Evolutionary conservation across 306 rosid genomes (phyloP).

Genomic region (Cicer pinnatifidum): DNA sequence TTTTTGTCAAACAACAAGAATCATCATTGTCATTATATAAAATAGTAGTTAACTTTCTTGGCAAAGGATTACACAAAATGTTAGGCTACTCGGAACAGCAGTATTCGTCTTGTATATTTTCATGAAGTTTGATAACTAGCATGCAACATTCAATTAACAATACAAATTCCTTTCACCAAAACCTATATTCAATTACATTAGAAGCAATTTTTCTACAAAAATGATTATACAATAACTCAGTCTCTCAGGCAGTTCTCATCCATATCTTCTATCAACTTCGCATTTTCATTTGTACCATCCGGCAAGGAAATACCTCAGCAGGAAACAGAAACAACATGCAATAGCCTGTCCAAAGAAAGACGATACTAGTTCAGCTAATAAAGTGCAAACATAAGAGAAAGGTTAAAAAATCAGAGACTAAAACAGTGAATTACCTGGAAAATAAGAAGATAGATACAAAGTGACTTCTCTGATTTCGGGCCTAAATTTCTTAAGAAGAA

Average conservation of each 20-base stretch:
- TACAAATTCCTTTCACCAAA: slow-evolving; percentile 21
- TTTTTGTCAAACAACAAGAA: neutral
- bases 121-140: slow-evolving; percentile 3
- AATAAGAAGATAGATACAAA: slow-evolving; percentile 83
- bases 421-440: slow-evolving; percentile 72
- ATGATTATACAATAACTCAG: slow-evolving; percentile 49
- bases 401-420: neutral
- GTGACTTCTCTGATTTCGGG: slow-evolving; percentile 71
- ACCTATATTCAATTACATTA: slow-evolving; percentile 32
- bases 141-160: slow-evolving; percentile 24
- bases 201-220: slow-evolving; percentile 43
- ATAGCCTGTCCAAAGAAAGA: slow-evolving; percentile 59
- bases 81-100: neutral
- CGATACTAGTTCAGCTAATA: slow-evolving; percentile 1
- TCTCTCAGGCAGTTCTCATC: slow-evolving; percentile 23
- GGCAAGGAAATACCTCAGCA: slow-evolving; percentile 80
- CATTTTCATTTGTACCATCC: slow-evolving; percentile 92
- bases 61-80: neutral
- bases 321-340: slow-evolving; percentile 84
- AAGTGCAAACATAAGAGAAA: neutral
- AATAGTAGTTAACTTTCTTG: neutral
- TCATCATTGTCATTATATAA: neutral
- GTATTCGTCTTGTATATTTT: slow-evolving; percentile 10
- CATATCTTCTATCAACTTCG: slow-evolving; percentile 15
- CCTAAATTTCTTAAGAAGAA: slow-evolving; percentile 79